Percentiles rank a stretch among this genome's conserved stretches.
phyloP scores from a whole-genome alignment of 208 protist genomes.

The Trypanosoma mega region DNA sequence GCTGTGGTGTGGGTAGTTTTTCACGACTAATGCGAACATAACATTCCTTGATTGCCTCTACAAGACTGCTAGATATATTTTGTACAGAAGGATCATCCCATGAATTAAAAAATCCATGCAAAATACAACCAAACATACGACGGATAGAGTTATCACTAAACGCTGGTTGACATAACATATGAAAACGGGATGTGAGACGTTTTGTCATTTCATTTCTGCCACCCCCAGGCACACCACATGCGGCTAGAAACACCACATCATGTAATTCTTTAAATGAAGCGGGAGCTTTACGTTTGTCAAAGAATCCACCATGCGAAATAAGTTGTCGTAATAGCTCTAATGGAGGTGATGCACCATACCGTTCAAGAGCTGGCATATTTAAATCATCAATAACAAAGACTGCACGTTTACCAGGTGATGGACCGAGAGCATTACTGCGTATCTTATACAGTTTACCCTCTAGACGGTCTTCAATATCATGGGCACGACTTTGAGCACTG shows the following conservation, averaged over 20 bases:
- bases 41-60: constrained; percentile 92
- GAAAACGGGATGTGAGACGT: constrained; percentile 93
- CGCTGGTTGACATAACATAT: constrained; percentile 92
- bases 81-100: constrained; percentile 57
- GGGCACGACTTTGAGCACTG: constrained; percentile 91
- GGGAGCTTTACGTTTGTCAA: constrained; percentile 92
- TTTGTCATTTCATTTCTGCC: constrained; percentile 93
- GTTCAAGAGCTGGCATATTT: constrained; percentile 95
- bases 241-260: constrained; percentile 87
- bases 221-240: constrained; percentile 95
- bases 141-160: constrained; percentile 84
- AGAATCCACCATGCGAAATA: constrained; percentile 93
- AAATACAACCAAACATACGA: constrained; percentile 96
- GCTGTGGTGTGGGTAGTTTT: constrained; percentile 96
- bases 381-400: constrained; percentile 96
- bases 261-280: constrained; percentile 92
- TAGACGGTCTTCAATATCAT: constrained; percentile 93
- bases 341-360: constrained; percentile 94
- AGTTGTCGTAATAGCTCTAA: constrained; percentile 95
- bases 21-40: constrained; percentile 94
- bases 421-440: constrained; percentile 83
- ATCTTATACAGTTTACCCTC: constrained; percentile 94
- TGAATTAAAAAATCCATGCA: constrained; percentile 85
- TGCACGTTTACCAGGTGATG: constrained; percentile 86
- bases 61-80: constrained; percentile 67